Conservation (phyloP, 2,329 filamentous ascomycete species). For the Lasiodiplodia hormozganensis region DNA sequence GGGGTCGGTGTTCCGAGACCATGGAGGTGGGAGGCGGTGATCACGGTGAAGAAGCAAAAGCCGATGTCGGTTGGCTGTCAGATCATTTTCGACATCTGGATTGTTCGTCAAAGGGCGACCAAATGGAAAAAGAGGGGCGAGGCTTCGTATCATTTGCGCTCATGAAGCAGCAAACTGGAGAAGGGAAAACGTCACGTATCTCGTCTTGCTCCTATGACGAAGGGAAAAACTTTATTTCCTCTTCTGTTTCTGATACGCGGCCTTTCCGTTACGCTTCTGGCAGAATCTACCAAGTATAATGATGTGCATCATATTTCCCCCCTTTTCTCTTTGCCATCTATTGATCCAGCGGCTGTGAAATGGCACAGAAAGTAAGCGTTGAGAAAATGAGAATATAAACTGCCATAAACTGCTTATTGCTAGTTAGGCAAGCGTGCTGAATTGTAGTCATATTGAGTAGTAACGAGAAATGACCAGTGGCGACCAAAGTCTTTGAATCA, state of each 20-base stretch:
- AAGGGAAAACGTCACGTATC: neutral
- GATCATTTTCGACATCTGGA: neutral
- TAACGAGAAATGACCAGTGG: no score
- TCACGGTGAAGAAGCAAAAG: neutral
- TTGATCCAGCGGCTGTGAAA: neutral
- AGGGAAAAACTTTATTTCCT: neutral
- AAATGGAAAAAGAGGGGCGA: neutral
- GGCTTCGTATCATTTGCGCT: neutral
- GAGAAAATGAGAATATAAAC: no score
- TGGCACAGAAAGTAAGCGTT: neutral
- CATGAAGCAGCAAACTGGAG: neutral
- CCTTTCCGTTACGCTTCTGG: neutral
- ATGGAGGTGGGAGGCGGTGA: neutral
- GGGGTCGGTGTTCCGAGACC: neutral
- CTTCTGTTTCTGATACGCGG: neutral
- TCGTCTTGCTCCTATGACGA: neutral
- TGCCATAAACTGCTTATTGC: no score
- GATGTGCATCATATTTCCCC: neutral
- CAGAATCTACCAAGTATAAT: constrained; percentile 2
- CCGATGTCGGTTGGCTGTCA: neutral
- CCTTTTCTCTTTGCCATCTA: neutral
- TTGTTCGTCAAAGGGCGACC: neutral
- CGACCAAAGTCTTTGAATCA: no score
- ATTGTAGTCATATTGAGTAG: no score
- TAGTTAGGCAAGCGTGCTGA: no score